A percentile compares a stretch with the other conserved stretches of the same genome.
phyloP scores from a whole-genome alignment of 352 stramenopile genomes.

The Globisporangium carolinianum region DNA sequence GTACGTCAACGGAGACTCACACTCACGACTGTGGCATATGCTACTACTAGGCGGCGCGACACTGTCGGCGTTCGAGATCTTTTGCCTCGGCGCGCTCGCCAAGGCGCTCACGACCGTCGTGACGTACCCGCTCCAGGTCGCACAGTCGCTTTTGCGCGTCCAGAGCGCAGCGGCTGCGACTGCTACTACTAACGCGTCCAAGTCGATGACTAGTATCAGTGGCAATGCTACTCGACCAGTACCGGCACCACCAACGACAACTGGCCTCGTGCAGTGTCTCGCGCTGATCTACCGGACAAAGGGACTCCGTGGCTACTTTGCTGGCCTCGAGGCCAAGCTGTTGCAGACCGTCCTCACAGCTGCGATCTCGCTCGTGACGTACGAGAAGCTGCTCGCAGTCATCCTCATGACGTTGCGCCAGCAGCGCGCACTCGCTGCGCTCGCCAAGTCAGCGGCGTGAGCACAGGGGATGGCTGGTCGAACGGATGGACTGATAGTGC shows the following conservation, averaged over 20 bases:
- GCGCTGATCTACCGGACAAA: conserved; percentile 49
- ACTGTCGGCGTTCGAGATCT: conserved; percentile 83
- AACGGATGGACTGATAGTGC: no score
- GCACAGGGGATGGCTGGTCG: not conserved
- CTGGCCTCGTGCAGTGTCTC: conserved; percentile 29
- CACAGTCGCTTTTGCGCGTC: conserved; percentile 87
- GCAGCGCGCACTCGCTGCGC: conserved; percentile 11
- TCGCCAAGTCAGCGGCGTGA: conserved; percentile 34
- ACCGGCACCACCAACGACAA: not conserved
- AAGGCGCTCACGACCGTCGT: conserved; percentile 91
- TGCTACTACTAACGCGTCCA: not conserved
- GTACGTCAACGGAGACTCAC: not conserved
- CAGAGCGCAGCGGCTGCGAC: conserved; percentile 22
- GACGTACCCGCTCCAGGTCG: conserved; percentile 93
- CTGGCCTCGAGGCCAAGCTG: conserved; percentile 91
- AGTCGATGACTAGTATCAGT: no score
- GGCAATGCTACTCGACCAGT: not conserved
- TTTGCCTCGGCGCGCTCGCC: conserved; percentile 86
- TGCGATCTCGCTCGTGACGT: conserved; percentile 91
- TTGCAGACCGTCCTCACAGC: conserved; percentile 92
- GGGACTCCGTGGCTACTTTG: conserved; percentile 80
- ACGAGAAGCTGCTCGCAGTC: conserved; percentile 86
- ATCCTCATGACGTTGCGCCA: conserved; percentile 52
- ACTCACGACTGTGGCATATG: not conserved
- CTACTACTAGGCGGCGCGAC: conserved; percentile 6